Evolutionary conservation across 495 filamentous ascomycete species (phyloP).

Genomic region (Peziza echinospora): DNA sequence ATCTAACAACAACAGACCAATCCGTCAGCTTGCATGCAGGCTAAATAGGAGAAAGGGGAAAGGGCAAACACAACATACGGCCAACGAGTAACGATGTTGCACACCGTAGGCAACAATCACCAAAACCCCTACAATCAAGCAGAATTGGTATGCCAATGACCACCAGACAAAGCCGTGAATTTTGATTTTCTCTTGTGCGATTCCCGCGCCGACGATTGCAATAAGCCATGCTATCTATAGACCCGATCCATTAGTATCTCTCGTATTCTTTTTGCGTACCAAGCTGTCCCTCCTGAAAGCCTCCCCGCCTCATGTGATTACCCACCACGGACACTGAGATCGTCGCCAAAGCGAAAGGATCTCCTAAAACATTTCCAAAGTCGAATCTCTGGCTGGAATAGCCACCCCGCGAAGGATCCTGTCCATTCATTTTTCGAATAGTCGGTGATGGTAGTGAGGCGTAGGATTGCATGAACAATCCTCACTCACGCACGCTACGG

Average conservation of each 20-base stretch:
- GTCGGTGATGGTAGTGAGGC: conserved; percentile 52
- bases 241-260: neutral
- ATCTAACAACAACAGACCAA: conserved; percentile 26
- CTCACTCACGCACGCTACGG: too few species aligned
- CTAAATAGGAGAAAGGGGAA: too few species aligned
- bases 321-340: conserved; percentile 77
- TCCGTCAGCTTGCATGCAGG: neutral
- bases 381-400: conserved; percentile 38
- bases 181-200: conserved; percentile 31
- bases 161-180: conserved; percentile 81
- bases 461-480: conserved; percentile 43
- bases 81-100: conserved; percentile 69
- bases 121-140: conserved; percentile 55
- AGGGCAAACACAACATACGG: conserved; percentile 42
- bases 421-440: conserved; percentile 58
- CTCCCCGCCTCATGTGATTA: conserved; percentile 7
- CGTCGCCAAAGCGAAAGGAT: conserved; percentile 89
- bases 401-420: conserved; percentile 25
- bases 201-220: conserved; percentile 63
- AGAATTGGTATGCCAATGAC: conserved; percentile 64
- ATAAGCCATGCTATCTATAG: conserved; percentile 82
- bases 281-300: neutral
- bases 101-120: conserved; percentile 63
- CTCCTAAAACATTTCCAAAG: conserved; percentile 74
- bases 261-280: neutral